Evolutionary conservation across 2,329 filamentous ascomycete species (phyloP).

Genomic region (Aspergillus jensenii): DNA sequence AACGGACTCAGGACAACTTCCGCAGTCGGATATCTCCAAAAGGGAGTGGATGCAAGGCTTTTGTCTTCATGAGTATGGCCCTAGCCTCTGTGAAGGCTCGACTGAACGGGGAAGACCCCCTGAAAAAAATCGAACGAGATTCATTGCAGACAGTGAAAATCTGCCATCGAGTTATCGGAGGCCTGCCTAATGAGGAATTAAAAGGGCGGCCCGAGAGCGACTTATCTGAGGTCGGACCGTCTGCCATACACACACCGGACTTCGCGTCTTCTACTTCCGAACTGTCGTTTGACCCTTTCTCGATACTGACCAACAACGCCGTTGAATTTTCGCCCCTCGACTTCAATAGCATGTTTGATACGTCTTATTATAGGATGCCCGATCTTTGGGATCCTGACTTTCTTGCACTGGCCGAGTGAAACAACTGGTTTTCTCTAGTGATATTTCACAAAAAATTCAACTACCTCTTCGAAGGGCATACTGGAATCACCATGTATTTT

Average conservation of each 20-base stretch:
- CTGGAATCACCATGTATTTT: too few species aligned
- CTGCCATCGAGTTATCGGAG: constrained; percentile 24
- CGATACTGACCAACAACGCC: constrained; percentile 21
- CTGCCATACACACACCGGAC: constrained; percentile 11
- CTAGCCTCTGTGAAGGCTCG: constrained; percentile 33
- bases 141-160: constrained; percentile 23
- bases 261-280: constrained; percentile 19
- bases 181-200: constrained; percentile 23
- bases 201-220: constrained; percentile 18
- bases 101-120: constrained; percentile 30
- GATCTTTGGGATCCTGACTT: constrained; percentile 30
- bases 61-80: constrained; percentile 29
- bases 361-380: constrained; percentile 23
- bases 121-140: constrained; percentile 23
- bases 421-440: not conserved
- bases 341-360: constrained; percentile 31
- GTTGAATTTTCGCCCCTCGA: constrained; percentile 30
- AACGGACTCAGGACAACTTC: constrained; percentile 29
- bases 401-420: constrained; percentile 6
- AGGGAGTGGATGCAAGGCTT: constrained; percentile 31
- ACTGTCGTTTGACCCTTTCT: constrained; percentile 24
- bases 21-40: constrained; percentile 25
- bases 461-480: too few species aligned
- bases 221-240: constrained; percentile 7
- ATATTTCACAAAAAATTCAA: too few species aligned